A percentile compares a stretch with the other conserved stretches of the same genome.
phyloP scores from a whole-genome alignment of 2,329 filamentous ascomycete genomes.

The Metarhizium sp. region DNA sequence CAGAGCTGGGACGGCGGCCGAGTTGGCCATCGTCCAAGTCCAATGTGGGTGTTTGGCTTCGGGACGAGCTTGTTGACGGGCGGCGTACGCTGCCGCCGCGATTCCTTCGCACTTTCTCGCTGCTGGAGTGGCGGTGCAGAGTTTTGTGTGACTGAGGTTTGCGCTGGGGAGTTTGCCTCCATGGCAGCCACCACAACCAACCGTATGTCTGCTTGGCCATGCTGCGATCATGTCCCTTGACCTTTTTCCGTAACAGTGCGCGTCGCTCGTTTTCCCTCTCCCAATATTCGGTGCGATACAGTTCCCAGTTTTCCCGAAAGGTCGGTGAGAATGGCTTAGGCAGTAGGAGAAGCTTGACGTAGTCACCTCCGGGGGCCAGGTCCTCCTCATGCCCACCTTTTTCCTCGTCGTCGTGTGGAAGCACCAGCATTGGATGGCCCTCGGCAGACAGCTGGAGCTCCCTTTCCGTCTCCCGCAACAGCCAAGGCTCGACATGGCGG shows the following conservation, averaged over 20 bases:
- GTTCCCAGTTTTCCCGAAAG: slow-evolving; percentile 95
- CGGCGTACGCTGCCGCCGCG: slow-evolving; percentile 44
- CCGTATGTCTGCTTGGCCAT: slow-evolving; percentile 59
- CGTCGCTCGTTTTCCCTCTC: slow-evolving; percentile 90
- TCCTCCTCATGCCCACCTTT: slow-evolving; percentile 75
- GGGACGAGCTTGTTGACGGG: slow-evolving; percentile 40
- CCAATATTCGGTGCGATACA: slow-evolving; percentile 93
- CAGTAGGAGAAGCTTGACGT: slow-evolving; percentile 80
- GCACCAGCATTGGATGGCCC: slow-evolving; percentile 30
- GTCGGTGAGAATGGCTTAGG: slow-evolving; percentile 92
- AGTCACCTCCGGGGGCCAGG: slow-evolving; percentile 79
- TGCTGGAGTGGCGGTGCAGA: slow-evolving; percentile 27
- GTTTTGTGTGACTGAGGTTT: slow-evolving; percentile 25
- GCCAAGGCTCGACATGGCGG: slow-evolving; percentile 61
- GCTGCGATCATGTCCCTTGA: slow-evolving; percentile 59
- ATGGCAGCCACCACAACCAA: slow-evolving; percentile 82
- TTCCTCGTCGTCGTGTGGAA: slow-evolving; percentile 47
- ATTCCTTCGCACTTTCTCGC: slow-evolving; percentile 37
- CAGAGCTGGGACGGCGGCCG: slow-evolving; percentile 36
- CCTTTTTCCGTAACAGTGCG: slow-evolving; percentile 57
- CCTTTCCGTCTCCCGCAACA: slow-evolving; percentile 51
- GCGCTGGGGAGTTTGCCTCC: slow-evolving; percentile 33
- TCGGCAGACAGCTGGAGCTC: slow-evolving; percentile 40
- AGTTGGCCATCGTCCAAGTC: slow-evolving; percentile 34
- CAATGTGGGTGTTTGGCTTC: slow-evolving; percentile 38